phyloP scores from a whole-genome alignment of 208 protist species.

The Crithidia brevicula region DNA sequence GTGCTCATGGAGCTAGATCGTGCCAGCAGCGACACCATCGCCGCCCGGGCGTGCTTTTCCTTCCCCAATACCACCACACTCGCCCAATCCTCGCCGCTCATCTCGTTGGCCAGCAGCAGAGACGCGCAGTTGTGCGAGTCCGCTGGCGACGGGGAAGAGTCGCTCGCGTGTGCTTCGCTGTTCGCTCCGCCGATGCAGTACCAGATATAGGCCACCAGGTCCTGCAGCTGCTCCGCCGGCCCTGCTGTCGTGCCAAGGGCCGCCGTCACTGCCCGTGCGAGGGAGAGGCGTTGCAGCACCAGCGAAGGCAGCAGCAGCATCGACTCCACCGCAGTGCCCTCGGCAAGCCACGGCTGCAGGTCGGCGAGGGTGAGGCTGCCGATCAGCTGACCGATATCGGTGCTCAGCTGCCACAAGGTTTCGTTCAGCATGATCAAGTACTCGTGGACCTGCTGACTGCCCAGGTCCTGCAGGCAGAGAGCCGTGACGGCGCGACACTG shows the following conservation, averaged over 20 bases:
- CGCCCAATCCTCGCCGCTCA: constrained; percentile 65
- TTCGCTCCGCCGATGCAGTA: constrained; percentile 16
- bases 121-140: not conserved
- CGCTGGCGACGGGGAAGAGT: too few relatives aligned
- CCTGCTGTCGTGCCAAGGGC: constrained; percentile 41
- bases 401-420: constrained; percentile 79
- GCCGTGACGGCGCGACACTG: constrained; percentile 63
- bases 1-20: constrained; percentile 22
- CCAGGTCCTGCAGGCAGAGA: constrained; percentile 76
- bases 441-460: constrained; percentile 63
- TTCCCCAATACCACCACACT: constrained; percentile 58
- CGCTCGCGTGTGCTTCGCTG: not conserved
- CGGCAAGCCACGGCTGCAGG: constrained; percentile 11
- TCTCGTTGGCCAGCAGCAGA: constrained; percentile 40
- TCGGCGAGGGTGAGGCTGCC: constrained; percentile 32
- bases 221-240: constrained; percentile 33
- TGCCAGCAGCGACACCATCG: constrained; percentile 58
- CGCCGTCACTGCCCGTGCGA: constrained; percentile 54
- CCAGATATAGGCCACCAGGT: constrained; percentile 54
- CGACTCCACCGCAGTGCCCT: not conserved
- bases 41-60: constrained; percentile 43
- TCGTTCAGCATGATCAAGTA: constrained; percentile 83
- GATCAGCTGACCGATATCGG: constrained; percentile 51
- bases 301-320: constrained; percentile 26
- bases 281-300: constrained; percentile 41